These are phyloP conservation scores for Saccharomycopsis lassenensis DNA, from an alignment of 805 yeast genomes.

Conservation along the genomic window DNA sequence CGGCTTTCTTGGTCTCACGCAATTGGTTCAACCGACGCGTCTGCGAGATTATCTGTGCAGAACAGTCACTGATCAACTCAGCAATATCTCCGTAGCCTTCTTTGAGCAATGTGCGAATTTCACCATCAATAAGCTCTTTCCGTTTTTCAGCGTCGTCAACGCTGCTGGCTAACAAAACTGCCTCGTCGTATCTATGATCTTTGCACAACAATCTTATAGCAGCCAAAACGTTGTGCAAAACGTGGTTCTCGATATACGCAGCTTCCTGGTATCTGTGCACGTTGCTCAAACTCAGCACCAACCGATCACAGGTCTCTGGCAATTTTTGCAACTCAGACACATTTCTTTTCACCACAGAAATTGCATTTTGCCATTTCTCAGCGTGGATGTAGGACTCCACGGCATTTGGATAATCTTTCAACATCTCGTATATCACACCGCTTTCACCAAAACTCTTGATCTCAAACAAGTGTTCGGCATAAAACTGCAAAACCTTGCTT, in stretches of 20 bases:
- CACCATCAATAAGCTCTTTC: slow-evolving; percentile 30
- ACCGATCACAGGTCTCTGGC: slow-evolving; percentile 42
- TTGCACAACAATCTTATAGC: slow-evolving; percentile 65
- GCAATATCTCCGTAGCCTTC: slow-evolving; percentile 86
- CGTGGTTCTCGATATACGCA: slow-evolving; percentile 60
- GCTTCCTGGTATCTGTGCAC: slow-evolving; percentile 71
- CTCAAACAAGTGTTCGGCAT: slow-evolving; percentile 51
- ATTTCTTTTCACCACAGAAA: slow-evolving; percentile 37
- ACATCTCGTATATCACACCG: slow-evolving; percentile 64
- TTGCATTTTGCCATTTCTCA: slow-evolving; percentile 78
- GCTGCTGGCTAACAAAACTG: slow-evolving; percentile 52
- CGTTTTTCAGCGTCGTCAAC: slow-evolving; percentile 23
- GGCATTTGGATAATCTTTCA: slow-evolving; percentile 48
- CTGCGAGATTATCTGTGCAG: slow-evolving; percentile 75
- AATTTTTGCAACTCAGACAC: slow-evolving; percentile 30
- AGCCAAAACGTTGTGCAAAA: slow-evolving; percentile 47
- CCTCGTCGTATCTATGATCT: slow-evolving; percentile 64
- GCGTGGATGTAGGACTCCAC: slow-evolving; percentile 58
- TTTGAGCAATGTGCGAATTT: slow-evolving; percentile 64
- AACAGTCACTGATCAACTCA: slow-evolving; percentile 89
- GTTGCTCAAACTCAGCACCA: slow-evolving; percentile 50
- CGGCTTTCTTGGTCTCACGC: slow-evolving; percentile 69
- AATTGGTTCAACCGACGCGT: slow-evolving; percentile 73
- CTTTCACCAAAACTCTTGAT: slow-evolving; percentile 60
- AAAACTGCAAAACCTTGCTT: slow-evolving; percentile 41